These are phyloP conservation scores for Talaromyces sp. DNA, from an alignment of 2,329 filamentous ascomycete species.

Conservation along the genomic window DNA sequence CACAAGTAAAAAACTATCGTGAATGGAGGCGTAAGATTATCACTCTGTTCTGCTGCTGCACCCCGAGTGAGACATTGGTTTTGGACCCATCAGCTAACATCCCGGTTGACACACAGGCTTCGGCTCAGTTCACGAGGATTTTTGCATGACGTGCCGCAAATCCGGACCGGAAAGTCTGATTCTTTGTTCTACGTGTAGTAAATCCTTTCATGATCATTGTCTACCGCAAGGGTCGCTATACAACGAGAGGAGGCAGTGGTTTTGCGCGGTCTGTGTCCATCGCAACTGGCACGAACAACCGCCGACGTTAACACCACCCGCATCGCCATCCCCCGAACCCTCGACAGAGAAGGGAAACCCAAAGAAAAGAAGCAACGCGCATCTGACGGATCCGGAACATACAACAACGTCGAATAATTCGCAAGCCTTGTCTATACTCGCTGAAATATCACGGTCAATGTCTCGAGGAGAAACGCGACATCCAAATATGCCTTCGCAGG, in stretches of 20 bases:
- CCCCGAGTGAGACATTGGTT: neutral
- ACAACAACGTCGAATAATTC: neutral
- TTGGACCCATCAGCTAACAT: neutral
- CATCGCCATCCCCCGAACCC: conserved; percentile 8
- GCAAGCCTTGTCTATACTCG: conserved; percentile 13
- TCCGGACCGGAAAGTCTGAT: conserved; percentile 7
- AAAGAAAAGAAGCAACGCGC: neutral
- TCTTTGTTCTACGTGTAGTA: conserved; percentile 10
- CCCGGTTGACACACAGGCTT: conserved; percentile 5
- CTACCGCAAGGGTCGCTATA: conserved; percentile 4
- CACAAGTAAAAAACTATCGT: conserved; percentile 10
- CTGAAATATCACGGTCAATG: conserved; percentile 14
- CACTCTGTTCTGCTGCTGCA: neutral
- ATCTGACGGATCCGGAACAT: neutral
- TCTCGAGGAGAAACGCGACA: neutral
- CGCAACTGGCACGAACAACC: conserved; percentile 15
- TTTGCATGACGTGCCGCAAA: conserved; percentile 13
- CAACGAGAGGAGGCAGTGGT: conserved; percentile 9
- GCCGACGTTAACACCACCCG: conserved; percentile 14
- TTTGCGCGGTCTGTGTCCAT: conserved; percentile 13
- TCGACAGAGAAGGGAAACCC: neutral
- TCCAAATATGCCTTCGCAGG: neutral
- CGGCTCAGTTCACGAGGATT: conserved; percentile 14
- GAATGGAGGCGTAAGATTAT: conserved; percentile 13
- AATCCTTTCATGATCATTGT: conserved; percentile 14